Conservation (phyloP, 1,139 yeast species). For the Debaryomyces subglobosus region DNA sequence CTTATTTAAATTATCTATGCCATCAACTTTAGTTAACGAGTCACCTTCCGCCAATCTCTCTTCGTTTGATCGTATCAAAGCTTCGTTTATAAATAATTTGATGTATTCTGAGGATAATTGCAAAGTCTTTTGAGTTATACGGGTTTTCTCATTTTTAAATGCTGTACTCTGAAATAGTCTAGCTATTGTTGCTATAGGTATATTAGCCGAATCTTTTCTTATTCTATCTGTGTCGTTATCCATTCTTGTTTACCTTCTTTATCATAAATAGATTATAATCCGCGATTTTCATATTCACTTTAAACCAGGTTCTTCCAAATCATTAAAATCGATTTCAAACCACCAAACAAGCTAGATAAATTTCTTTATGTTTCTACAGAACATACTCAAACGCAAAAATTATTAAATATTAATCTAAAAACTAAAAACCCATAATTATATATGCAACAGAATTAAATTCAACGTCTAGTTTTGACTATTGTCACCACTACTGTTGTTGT, state of each 20-base stretch:
- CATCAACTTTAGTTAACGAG: constrained; percentile 29
- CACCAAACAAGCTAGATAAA: neutral
- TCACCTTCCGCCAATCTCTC: constrained; percentile 41
- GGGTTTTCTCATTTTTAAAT: constrained; percentile 50
- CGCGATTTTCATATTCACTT: neutral
- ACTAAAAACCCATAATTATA: constrained; percentile 5
- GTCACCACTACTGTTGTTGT: constrained; percentile 1
- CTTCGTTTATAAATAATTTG: constrained; percentile 63
- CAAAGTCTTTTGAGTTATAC: constrained; percentile 53
- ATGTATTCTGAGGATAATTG: constrained; percentile 59
- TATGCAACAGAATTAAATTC: constrained; percentile 7
- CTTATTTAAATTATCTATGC: constrained; percentile 32
- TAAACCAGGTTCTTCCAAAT: neutral
- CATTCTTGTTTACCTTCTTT: neutral
- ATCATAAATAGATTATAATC: neutral
- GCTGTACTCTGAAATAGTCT: constrained; percentile 56
- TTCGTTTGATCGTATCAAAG: constrained; percentile 63
- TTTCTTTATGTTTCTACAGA: neutral
- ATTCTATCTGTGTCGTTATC: neutral
- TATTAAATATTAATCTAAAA: constrained; percentile 1
- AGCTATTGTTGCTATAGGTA: constrained; percentile 53
- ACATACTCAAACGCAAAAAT: neutral
- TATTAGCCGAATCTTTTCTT: neutral
- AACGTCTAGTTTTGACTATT: constrained; percentile 3
- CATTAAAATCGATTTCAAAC: neutral